Conservation (phyloP, 176 grass and related monocot species). For the Carex littledalei region DNA sequence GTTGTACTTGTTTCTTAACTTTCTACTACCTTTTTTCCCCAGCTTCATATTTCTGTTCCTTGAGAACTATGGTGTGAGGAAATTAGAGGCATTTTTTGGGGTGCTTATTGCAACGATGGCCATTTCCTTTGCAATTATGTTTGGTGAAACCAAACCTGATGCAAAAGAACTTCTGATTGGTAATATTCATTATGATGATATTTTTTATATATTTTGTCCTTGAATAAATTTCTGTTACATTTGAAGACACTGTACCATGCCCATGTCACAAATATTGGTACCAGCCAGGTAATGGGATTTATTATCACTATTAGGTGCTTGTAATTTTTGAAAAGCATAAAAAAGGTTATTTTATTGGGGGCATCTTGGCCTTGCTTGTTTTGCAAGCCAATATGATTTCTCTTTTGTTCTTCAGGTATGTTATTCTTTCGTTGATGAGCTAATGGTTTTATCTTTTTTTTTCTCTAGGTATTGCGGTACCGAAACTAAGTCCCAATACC, state of each 20-base stretch:
- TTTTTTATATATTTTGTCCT: background rate
- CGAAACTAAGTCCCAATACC: constrained; percentile 66
- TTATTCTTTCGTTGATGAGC: background rate
- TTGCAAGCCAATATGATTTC: background rate
- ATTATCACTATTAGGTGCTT: background rate
- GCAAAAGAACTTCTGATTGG: constrained; percentile 87
- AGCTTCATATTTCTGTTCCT: constrained; percentile 96
- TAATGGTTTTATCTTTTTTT: background rate
- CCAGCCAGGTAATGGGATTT: background rate
- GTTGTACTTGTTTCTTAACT: constrained; percentile 6
- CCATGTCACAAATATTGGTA: background rate
- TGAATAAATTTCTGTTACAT: background rate
- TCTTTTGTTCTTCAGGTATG: background rate
- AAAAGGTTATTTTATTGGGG: background rate
- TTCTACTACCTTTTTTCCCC: constrained; percentile 34
- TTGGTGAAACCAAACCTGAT: constrained; percentile 81
- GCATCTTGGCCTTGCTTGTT: background rate
- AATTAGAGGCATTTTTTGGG: constrained; percentile 93
- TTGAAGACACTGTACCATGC: background rate
- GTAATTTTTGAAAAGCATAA: background rate
- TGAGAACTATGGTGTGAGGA: constrained; percentile 94
- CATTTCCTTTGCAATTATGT: constrained; percentile 82
- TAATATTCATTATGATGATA: constrained; percentile 27
- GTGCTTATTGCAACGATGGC: constrained; percentile 80
- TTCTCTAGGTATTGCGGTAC: constrained; percentile 61